These are phyloP conservation scores for Metschnikowia cubensis DNA, from an alignment of 805 yeast species.

Conservation along the genomic window DNA sequence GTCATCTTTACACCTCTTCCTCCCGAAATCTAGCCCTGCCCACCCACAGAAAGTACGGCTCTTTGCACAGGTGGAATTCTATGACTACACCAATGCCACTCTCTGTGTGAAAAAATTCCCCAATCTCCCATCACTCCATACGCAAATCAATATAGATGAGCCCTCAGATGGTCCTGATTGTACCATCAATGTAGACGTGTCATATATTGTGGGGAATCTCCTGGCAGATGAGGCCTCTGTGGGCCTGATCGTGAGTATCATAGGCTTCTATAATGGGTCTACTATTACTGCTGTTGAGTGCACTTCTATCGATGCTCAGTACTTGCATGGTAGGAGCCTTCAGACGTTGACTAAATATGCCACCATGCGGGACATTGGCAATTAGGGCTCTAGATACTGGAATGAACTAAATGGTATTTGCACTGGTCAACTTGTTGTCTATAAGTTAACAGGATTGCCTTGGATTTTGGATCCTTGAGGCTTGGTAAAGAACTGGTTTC, in stretches of 20 bases:
- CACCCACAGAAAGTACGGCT: constrained; percentile 22
- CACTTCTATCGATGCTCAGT: constrained; percentile 15
- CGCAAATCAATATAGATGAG: constrained; percentile 12
- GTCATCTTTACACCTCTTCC: constrained; percentile 15
- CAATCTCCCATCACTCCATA: constrained; percentile 15
- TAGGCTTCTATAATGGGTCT: constrained; percentile 31
- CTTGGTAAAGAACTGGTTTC: constrained; percentile 59
- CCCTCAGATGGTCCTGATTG: not conserved
- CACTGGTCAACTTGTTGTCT: not conserved
- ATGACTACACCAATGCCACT: constrained; percentile 11
- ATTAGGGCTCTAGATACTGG: not conserved
- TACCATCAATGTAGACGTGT: constrained; percentile 6
- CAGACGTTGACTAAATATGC: constrained; percentile 18
- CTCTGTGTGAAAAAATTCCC: constrained; percentile 19
- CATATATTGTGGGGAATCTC: constrained; percentile 12
- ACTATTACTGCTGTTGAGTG: constrained; percentile 23
- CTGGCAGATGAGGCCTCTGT: constrained; percentile 2
- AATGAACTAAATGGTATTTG: not conserved
- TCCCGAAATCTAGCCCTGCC: constrained; percentile 23
- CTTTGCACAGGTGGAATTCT: constrained; percentile 27
- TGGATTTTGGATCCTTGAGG: constrained; percentile 1
- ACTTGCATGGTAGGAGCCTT: constrained; percentile 11
- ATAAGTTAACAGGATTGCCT: not conserved
- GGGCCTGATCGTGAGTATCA: constrained; percentile 28
- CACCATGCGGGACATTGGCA: constrained; percentile 6